Base-by-base conservation (phyloP, 129 eudicot genomes). In the Pittosporum tobira region DNA sequence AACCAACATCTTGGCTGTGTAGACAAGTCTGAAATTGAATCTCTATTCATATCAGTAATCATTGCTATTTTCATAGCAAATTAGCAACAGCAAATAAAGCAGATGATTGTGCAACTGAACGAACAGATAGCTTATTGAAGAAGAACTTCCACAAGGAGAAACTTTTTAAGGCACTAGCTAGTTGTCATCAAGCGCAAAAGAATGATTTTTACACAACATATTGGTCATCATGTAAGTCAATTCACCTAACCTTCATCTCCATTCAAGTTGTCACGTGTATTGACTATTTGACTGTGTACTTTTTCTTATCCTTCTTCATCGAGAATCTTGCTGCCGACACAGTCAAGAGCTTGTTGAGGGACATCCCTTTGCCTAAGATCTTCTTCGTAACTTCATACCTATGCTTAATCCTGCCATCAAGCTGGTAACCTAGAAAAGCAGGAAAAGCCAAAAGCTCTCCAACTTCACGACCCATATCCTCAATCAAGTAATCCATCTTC, bases 371-470 rank as follows among this genome's bases (percentile, higher is more conserved):
- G 6, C 95, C 95, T 23, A 66, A 53, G 53, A 65, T 44, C 59
- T 79, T 71, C 65, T 69, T 84, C 65, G 58, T 76, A 6, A 59
- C 94, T 80, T 90, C 98, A 67, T 80, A 85, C 64, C 97, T 72
- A 59, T 77, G 84, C 68, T 85, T 90, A 18, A 90, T 90, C 81
- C 98, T 81, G 8, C 72, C 83, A 78, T 91, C 81, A 57, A 91
- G 87, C 45, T 86, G 82, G 56, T 91, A 91, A 43, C 98, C 98
- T 57, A 91, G 98, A 74, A 86, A 91, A 21, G 98, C 94, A 65
- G 98, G 98, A 68, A 91, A 91, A 40, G 81, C 70, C 79, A 91
- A 53, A 24, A 83, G 67, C 76, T 91, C 98, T 57, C 71, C 73
- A 19, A 91, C 81, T 49, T 86, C 96, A 46, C 94, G 81, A 25